Evolutionary conservation across 345 rosid genomes (phyloP), one percentile per base, ranked within the genome.

Genomic region (Rhodamnia argentea): DNA sequence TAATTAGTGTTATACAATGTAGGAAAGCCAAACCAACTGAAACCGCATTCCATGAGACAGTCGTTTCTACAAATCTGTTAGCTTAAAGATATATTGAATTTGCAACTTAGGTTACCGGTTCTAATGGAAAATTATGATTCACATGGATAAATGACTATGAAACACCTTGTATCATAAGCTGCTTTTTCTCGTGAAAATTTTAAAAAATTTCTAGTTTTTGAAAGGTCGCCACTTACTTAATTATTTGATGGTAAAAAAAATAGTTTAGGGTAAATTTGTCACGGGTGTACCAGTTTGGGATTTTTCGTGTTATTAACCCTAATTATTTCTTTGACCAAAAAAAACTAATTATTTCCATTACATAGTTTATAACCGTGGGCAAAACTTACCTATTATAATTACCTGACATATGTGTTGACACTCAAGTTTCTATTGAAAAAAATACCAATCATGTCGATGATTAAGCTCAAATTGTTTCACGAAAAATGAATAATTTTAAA

Each of bases 381-480:
- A 60, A 27, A 60, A 60, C 10, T 60, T 27, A 60, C 74, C 74
- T 27, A 14, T 6, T 27, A 27, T 60, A 27, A 3, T 27, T 27
- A 27, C 64, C 64, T 14, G 32, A 62, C 40, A 62, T 14, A 3
- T 27, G 2, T 60, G 14, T 27, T 14, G 0, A 27, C 12, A 22
- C 40, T 62, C 40, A 62, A 37, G 29, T 62, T 14, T 62, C 74
- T 62, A 27, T 27, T 27, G 15, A n/a, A 7, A 27, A 13, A 27
- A 62, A 14, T 27, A 62, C 74, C 27, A 27, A 27, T 13, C 3
- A 27, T 0, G 74, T 62, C 22, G 1, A 62, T 62, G 29, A 14
- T 7, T 27, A 16, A 59, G 32, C 32, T 13, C 0, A 0, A 0
- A 3, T 59, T 58, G 29, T 26, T 58, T 58, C 7, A 0, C 29